A percentile compares a stretch with the other conserved stretches of the same genome.
phyloP scores from a whole-genome alignment of 345 rosid species.

The Carallia pectinifolia region DNA sequence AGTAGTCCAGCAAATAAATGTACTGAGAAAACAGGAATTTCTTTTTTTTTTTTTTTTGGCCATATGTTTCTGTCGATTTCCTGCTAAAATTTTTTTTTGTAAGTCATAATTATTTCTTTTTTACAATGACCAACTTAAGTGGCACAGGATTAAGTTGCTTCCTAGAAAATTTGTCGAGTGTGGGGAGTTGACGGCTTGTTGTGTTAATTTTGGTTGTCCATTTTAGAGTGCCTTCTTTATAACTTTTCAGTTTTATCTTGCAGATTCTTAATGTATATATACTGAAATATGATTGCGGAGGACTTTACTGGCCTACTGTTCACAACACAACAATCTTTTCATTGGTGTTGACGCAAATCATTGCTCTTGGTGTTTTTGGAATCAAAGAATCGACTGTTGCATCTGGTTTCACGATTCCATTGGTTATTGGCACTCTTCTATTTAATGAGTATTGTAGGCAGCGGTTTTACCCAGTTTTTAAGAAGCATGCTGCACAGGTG shows the following conservation, averaged over 20 bases:
- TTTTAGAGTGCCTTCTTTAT: not conserved
- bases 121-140: too few relatives aligned
- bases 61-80: too few relatives aligned
- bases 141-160: not conserved
- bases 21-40: too few relatives aligned
- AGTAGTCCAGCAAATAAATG: too few relatives aligned
- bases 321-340: conserved; percentile 88
- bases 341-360: conserved; percentile 72
- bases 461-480: conserved; percentile 66
- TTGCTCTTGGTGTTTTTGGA: conserved; percentile 85
- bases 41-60: too few relatives aligned
- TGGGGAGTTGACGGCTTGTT: not conserved
- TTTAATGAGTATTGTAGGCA: conserved; percentile 80
- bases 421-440: conserved; percentile 62
- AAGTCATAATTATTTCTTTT: too few relatives aligned
- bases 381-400: conserved; percentile 68
- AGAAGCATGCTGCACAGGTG: conserved; percentile 69
- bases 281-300: conserved; percentile 71
- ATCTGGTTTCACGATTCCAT: conserved; percentile 72
- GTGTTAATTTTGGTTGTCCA: not conserved
- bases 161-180: not conserved
- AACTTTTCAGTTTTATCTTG: conserved; percentile 9
- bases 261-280: conserved; percentile 85
- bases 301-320: conserved; percentile 80
- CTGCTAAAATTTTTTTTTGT: too few relatives aligned